Conservation (phyloP, 225 moss, liverwort and hornwort genomes). For the Sphagnum tenellum region DNA sequence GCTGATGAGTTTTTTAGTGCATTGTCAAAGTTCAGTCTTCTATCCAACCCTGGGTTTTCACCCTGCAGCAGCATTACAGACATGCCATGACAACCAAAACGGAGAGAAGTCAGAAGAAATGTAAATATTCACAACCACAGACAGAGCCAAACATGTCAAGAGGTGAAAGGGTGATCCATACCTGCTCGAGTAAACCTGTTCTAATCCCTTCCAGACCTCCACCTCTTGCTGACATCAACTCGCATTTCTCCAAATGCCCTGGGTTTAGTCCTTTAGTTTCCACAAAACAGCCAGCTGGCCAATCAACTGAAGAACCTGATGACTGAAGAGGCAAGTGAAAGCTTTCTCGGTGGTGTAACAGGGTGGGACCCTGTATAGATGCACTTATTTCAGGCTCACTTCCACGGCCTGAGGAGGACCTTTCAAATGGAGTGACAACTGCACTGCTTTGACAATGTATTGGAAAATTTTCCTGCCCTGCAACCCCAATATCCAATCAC, state of each 20-base stretch:
- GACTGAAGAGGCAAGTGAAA: slow-evolving; percentile 6
- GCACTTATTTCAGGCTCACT: slow-evolving; percentile 4
- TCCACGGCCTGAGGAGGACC: slow-evolving; percentile 2
- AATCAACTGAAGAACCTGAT: slow-evolving; percentile 3
- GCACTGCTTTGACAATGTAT: slow-evolving; percentile 4
- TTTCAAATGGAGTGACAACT: not conserved
- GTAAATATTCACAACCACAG: not conserved
- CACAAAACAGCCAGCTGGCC: not conserved
- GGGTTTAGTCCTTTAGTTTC: not conserved
- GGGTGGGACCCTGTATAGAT: slow-evolving; percentile 11
- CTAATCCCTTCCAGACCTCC: not conserved
- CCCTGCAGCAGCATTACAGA: slow-evolving; percentile 1
- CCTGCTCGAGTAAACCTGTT: slow-evolving; percentile 9
- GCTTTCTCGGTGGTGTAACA: slow-evolving; percentile 5
- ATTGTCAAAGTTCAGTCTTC: slow-evolving; percentile 2
- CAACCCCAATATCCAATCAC: not conserved
- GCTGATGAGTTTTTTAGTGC: not conserved
- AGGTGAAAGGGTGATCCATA: not conserved
- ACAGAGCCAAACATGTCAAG: not conserved
- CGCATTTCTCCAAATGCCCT: too few relatives aligned
- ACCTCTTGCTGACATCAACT: too few relatives aligned
- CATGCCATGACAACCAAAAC: not conserved
- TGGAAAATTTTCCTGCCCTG: slow-evolving; percentile 13
- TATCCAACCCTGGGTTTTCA: slow-evolving; percentile 3
- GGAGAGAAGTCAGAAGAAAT: not conserved